A percentile compares a stretch with the other conserved stretches of the same genome.
phyloP scores from a whole-genome alignment of 2,329 filamentous ascomycete species.

The Trichoderma sp. region DNA sequence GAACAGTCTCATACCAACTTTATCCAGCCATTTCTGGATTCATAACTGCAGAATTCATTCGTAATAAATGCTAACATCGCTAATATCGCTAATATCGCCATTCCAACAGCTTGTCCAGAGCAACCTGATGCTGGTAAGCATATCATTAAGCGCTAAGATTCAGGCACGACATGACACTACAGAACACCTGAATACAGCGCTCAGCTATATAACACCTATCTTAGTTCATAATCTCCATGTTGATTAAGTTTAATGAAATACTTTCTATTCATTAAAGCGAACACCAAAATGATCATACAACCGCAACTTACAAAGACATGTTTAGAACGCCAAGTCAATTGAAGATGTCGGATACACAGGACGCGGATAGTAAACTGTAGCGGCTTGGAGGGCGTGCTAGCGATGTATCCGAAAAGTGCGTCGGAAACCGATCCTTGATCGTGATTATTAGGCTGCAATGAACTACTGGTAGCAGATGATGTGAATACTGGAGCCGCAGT shows the following conservation, averaged over 20 bases:
- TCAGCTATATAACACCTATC: no score
- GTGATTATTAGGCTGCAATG: not conserved
- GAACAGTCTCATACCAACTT: not conserved
- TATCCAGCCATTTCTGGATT: not conserved
- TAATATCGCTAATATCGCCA: not conserved
- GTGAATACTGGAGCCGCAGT: not conserved
- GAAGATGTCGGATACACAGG: not conserved
- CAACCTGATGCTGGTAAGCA: not conserved
- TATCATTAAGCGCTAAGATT: not conserved
- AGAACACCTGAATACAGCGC: no score
- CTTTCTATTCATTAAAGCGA: no score
- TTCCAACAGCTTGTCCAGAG: not conserved
- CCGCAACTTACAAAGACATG: no score
- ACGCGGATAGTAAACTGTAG: no score
- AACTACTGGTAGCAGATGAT: not conserved
- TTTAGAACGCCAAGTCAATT: not conserved
- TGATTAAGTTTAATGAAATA: no score
- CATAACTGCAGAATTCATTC: no score
- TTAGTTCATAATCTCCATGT: no score
- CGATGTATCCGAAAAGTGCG: not conserved
- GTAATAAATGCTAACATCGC: not conserved
- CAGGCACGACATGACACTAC: no score
- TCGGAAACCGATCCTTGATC: not conserved
- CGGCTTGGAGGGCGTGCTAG: not conserved
- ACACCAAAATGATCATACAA: no score